Conservation (phyloP, 768 basidiomycete genomes). For the Suillus spraguei region DNA sequence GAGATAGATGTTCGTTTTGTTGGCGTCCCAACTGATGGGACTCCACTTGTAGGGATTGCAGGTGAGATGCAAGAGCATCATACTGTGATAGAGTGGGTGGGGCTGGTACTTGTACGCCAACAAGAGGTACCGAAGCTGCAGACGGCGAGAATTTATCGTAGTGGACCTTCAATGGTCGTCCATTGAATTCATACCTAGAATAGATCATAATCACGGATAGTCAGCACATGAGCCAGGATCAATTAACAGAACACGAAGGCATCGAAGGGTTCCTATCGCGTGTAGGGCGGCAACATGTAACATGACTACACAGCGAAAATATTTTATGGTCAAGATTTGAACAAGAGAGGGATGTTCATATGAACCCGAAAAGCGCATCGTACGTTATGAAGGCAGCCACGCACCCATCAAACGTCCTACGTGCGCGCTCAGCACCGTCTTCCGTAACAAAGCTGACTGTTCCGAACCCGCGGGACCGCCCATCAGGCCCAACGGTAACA, state of each 20-base stretch:
- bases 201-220: background rate
- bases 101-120: conserved; percentile 22
- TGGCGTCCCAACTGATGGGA: conserved; percentile 17
- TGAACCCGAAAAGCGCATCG: background rate
- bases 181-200: conserved; percentile 83
- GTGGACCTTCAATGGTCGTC: conserved; percentile 85
- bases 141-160: conserved; percentile 78
- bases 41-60: conserved; percentile 8
- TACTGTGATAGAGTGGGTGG: conserved; percentile 22
- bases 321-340: background rate
- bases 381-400: conserved; percentile 27
- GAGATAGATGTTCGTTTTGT: conserved; percentile 19
- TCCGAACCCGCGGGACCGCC: conserved; percentile 90
- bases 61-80: conserved; percentile 23
- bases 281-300: background rate
- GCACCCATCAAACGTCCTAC: conserved; percentile 90
- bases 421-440: conserved; percentile 81
- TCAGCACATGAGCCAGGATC: conserved; percentile 13
- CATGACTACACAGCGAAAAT: background rate
- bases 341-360: background rate
- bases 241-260: background rate
- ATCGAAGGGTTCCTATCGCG: background rate
- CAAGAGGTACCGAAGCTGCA: conserved; percentile 27
- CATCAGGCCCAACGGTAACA: conserved; percentile 85
- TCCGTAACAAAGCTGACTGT: conserved; percentile 87